A percentile compares a stretch with the other conserved stretches of the same genome.
Conservation (phyloP, 106 monocot species). For the Iris macrosiphon region DNA sequence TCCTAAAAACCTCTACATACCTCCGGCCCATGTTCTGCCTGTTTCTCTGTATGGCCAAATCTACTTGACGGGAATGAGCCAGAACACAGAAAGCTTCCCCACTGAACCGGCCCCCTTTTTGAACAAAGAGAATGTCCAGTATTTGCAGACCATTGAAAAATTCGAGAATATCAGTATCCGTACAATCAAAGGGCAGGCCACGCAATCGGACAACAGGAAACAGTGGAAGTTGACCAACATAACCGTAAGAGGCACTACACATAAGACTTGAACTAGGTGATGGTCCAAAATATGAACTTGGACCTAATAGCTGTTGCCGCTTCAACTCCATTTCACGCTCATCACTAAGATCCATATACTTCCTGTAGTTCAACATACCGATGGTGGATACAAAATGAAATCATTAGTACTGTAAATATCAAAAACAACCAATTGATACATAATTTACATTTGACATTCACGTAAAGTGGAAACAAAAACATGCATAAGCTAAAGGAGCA, state of each 20-base stretch:
- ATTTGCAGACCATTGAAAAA: constrained; percentile 44
- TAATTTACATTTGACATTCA: too few species aligned
- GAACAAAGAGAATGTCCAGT: constrained; percentile 41
- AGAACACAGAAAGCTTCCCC: constrained; percentile 50
- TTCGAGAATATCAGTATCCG: constrained; percentile 28
- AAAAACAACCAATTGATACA: too few species aligned
- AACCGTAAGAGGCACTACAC: constrained; percentile 27
- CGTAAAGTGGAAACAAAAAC: too few species aligned
- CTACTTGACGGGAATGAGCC: constrained; percentile 40
- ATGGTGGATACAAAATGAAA: too few species aligned
- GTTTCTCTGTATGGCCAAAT: constrained; percentile 51
- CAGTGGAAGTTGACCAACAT: constrained; percentile 28
- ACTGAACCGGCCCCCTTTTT: constrained; percentile 36
- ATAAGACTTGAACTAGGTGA: constrained; percentile 25
- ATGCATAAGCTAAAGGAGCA: too few species aligned
- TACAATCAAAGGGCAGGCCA: constrained; percentile 67
- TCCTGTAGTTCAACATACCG: not conserved
- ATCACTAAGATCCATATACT: constrained; percentile 5
- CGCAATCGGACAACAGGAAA: constrained; percentile 63
- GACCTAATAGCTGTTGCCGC: constrained; percentile 32
- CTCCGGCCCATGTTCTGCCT: constrained; percentile 58
- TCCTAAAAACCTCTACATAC: constrained; percentile 59
- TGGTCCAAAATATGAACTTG: constrained; percentile 19
- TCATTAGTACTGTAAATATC: too few species aligned
- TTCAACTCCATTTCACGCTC: constrained; percentile 45